Base-by-base conservation (phyloP, 2,329 filamentous ascomycete genomes). In the Hypoxylon sp. region DNA sequence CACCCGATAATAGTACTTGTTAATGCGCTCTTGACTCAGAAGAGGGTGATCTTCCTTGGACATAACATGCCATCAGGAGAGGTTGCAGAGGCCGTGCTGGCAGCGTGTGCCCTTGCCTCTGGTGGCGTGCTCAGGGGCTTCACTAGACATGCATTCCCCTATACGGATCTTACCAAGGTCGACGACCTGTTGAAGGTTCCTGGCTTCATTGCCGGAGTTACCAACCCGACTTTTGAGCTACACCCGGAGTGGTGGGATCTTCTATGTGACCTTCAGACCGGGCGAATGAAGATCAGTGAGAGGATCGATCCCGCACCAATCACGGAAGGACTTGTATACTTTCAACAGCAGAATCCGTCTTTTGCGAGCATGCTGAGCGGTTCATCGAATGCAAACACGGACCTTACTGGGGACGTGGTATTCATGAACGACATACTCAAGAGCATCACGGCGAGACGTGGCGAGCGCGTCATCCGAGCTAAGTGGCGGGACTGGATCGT, bases 181-280 rank as follows among this genome's bases (percentile, higher is more conserved):
- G 96, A 99, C 71, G 96, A 98, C 76, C 86, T 99, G 9, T 85
- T 99, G 50, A 95, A 96, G 74, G 96, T 99, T 0, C 95, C 96
- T 5, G 96, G 96, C 1, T 99, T 99, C 79, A 97, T 99, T 73
- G 96, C 96, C 2, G 96, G 96, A 61, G 96, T 99, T 41, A 99
- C 95, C 1, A 99, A 99, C 76, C 96, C 96, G 5, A 95, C 94
- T 0, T 99, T 99, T 77, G 94, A 95, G 67, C 89, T 94, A 74
- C 95, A 98, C 74, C 92, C 92, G 0, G 94, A 97, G 77, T 99
- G 96, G 96, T 99, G 96, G 96, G 96, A 99, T 79, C 81, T 99
- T 8, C 85, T 99, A 11, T 99, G 96, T 78, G 96, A 99, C 78
- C 83, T 99, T 43, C 91, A 94, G 0, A 95, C 90, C 1, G 96